Conservation (phyloP, 2,329 filamentous ascomycete species). For the Rhinocladiella similis region DNA sequence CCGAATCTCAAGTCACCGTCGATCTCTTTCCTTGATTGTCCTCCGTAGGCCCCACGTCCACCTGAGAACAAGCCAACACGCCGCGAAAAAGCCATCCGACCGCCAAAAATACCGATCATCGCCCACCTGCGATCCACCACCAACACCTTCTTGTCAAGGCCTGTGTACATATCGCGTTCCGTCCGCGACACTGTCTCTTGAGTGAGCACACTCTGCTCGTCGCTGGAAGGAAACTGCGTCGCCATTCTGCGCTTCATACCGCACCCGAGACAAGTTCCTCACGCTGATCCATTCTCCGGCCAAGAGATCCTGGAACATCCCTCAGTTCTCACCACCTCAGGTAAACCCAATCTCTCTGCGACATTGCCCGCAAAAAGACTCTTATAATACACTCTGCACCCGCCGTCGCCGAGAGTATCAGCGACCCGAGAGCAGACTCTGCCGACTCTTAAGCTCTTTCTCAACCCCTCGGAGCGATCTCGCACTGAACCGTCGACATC, state of each 20-base stretch:
- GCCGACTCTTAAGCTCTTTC: no score
- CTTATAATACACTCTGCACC: background rate
- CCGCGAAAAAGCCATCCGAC: slow-evolving; percentile 7
- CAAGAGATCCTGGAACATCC: no score
- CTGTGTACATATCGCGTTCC: slow-evolving; percentile 3
- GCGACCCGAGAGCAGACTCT: no score
- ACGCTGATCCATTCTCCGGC: no score
- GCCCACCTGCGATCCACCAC: slow-evolving; percentile 11
- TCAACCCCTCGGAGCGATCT: slow-evolving; percentile 9
- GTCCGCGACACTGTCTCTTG: background rate
- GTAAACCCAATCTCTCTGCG: background rate
- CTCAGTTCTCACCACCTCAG: background rate
- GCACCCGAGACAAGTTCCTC: no score
- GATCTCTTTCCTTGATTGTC: slow-evolving; percentile 18
- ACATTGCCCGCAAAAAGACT: background rate
- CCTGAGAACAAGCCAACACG: slow-evolving; percentile 9
- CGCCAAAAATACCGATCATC: slow-evolving; percentile 15
- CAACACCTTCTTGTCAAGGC: slow-evolving; percentile 3
- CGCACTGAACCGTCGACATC: slow-evolving; percentile 30
- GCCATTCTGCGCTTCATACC: no score
- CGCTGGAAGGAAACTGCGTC: no score
- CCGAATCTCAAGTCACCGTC: slow-evolving; percentile 13
- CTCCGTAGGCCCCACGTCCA: slow-evolving; percentile 19
- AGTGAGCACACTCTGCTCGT: no score
- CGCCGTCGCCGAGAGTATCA: background rate